Conservation (phyloP, 2,329 filamentous ascomycete genomes). For the Ceratocystis eucalypticola region DNA sequence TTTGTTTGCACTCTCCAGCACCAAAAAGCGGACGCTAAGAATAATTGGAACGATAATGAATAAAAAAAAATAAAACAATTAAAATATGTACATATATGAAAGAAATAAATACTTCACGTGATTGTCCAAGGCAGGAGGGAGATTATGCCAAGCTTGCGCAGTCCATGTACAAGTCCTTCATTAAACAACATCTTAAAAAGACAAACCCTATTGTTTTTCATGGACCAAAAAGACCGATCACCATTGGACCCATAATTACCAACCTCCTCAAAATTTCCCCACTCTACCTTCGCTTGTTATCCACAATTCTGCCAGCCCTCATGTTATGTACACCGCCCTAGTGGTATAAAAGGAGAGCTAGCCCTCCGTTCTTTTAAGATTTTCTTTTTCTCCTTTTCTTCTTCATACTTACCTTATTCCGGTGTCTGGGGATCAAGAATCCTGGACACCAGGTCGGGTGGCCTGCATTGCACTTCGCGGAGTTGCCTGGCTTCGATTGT, state of each 20-base stretch:
- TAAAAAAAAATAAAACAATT: neutral
- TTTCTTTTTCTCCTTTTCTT: conserved; percentile 27
- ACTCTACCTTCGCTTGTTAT: neutral
- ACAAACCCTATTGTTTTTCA: neutral
- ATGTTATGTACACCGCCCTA: conserved; percentile 1
- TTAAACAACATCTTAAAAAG: neutral
- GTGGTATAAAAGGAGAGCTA: conserved; percentile 25
- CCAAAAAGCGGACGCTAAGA: neutral
- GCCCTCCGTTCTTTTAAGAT: conserved; percentile 19
- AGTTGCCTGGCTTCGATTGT: conserved; percentile 36
- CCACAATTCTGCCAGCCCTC: neutral
- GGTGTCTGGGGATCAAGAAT: conserved; percentile 33
- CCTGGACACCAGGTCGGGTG: conserved; percentile 30
- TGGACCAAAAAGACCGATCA: neutral
- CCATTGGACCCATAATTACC: neutral
- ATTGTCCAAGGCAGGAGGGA: no score
- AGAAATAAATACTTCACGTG: neutral
- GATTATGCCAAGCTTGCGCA: no score
- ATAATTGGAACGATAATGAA: neutral
- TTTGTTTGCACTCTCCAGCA: neutral
- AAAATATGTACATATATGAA: neutral
- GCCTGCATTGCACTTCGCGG: conserved; percentile 43
- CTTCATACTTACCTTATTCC: conserved; percentile 41
- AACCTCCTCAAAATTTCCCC: neutral
- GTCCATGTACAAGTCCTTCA: neutral